Conservation (phyloP, 441 rosid genomes). For the Populus hybrid region DNA sequence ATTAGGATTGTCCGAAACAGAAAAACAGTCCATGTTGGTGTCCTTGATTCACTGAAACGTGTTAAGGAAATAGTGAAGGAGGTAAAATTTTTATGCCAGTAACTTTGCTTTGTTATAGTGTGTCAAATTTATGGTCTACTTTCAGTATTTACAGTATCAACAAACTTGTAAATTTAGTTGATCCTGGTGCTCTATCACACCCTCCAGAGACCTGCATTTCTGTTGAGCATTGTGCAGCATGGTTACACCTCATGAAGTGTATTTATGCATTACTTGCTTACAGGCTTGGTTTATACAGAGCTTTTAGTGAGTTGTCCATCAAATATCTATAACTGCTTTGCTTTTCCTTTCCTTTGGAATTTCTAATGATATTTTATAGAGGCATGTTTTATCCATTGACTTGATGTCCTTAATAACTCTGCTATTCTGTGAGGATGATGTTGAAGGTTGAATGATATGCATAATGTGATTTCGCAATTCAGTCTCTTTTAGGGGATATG, state of each 20-base stretch:
- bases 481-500: not conserved
- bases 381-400: not conserved
- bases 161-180: not conserved
- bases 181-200: not conserved
- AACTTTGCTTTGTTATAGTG: not conserved
- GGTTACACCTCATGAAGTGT: no score
- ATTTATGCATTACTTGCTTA: no score
- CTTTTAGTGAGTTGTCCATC: not conserved
- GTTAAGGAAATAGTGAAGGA: constrained; percentile 91
- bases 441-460: not conserved
- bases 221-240: not conserved
- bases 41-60: constrained; percentile 79
- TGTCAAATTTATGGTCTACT: not conserved
- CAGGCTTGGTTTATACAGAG: not conserved
- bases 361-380: not conserved
- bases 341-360: no score
- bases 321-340: not conserved
- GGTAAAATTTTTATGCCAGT: constrained; percentile 41
- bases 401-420: not conserved
- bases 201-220: not conserved
- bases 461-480: not conserved
- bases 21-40: constrained; percentile 63
- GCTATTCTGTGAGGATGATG: not conserved
- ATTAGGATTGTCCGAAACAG: constrained; percentile 67
- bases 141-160: not conserved